Evolutionary conservation across 306 rosid species (phyloP).

Genomic region (Cicer bijugum): DNA sequence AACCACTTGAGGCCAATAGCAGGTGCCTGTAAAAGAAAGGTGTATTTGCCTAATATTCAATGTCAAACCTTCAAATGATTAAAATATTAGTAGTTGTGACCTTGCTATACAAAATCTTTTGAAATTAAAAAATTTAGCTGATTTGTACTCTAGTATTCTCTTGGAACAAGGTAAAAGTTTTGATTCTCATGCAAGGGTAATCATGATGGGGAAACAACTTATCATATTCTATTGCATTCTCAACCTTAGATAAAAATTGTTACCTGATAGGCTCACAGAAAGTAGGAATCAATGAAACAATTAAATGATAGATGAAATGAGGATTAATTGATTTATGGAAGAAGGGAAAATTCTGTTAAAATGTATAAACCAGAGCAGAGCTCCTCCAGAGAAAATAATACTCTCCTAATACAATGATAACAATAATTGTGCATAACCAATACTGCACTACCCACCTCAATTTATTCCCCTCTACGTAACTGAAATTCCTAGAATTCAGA

Average conservation of each 20-base stretch:
- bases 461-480: too few relatives aligned
- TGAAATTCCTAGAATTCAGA: too few relatives aligned
- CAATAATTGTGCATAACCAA: too few relatives aligned
- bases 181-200: constrained; percentile 19
- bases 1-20: constrained; percentile 85
- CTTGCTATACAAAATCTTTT: constrained; percentile 32
- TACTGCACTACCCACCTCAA: too few relatives aligned
- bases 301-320: too few relatives aligned
- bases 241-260: neutral
- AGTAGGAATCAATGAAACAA: too few relatives aligned
- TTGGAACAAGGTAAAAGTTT: constrained; percentile 18
- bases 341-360: too few relatives aligned
- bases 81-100: constrained; percentile 21
- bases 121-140: constrained; percentile 5
- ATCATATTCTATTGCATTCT: neutral
- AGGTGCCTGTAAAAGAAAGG: constrained; percentile 58
- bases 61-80: constrained; percentile 9
- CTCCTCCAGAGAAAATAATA: too few relatives aligned
- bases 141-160: constrained; percentile 26
- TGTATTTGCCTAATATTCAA: constrained; percentile 32
- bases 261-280: neutral
- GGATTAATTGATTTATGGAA: too few relatives aligned
- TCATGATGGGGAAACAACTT: neutral
- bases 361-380: too few relatives aligned
- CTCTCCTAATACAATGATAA: too few relatives aligned